Evolutionary conservation across 768 basidiomycete species (phyloP).

Genomic region (Candolleomyces aberdarensis): DNA sequence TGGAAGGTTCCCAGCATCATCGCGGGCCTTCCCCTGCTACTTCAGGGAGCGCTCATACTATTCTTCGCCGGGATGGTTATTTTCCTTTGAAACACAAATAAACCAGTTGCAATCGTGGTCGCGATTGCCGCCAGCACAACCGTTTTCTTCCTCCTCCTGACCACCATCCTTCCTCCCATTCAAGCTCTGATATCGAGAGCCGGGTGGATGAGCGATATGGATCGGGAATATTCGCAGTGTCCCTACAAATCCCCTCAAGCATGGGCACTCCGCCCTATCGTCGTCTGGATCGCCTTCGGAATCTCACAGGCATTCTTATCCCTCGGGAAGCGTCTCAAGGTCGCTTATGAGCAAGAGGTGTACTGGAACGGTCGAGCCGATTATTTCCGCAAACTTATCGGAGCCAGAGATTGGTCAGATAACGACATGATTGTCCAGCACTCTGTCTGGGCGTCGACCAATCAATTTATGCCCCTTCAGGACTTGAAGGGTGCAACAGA

Average conservation of each 20-base stretch:
- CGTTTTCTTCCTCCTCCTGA: slow-evolving; percentile 8
- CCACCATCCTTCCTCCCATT: slow-evolving; percentile 15
- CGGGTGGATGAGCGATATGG: background rate
- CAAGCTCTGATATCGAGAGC: background rate
- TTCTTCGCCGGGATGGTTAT: slow-evolving; percentile 18
- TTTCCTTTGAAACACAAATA: slow-evolving; percentile 10
- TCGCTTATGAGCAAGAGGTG: background rate
- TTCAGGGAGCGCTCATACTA: slow-evolving; percentile 12
- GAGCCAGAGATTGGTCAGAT: background rate
- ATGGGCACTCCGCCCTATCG: background rate
- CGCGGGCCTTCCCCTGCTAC: slow-evolving; percentile 8
- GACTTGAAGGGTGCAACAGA: background rate
- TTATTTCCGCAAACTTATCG: background rate
- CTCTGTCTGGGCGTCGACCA: background rate
- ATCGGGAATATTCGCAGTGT: background rate
- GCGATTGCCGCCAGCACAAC: slow-evolving; percentile 5
- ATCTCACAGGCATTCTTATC: background rate
- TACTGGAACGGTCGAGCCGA: background rate
- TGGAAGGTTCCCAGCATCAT: slow-evolving; percentile 15
- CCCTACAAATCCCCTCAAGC: background rate
- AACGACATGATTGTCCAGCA: background rate
- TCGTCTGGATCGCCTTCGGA: background rate
- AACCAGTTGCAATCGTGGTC: slow-evolving; percentile 9
- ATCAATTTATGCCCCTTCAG: background rate
- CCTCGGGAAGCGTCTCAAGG: background rate